These are phyloP conservation scores for Neofusicoccum umdonicola DNA, from an alignment of 2,329 filamentous ascomycete genomes.

Conservation along the genomic window DNA sequence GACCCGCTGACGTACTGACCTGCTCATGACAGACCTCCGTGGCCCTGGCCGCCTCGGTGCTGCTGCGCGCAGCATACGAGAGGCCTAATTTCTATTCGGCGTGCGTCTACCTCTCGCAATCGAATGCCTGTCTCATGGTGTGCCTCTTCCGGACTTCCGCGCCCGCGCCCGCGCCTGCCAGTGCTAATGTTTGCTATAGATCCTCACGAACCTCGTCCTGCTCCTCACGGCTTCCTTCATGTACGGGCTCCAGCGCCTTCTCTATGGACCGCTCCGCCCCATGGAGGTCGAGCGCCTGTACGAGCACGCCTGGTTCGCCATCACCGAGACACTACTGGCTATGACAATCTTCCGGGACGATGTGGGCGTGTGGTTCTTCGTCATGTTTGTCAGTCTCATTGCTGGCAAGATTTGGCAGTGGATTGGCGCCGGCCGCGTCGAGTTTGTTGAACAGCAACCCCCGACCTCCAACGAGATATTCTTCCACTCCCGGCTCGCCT, in stretches of 20 bases:
- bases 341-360: conserved; percentile 99
- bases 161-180: conserved; percentile 4
- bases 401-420: conserved; percentile 98
- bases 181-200: conserved; percentile 50
- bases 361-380: conserved; percentile 87
- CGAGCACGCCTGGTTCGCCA: conserved; percentile 96
- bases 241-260: conserved; percentile 82
- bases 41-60: conserved; percentile 76
- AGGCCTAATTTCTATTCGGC: conserved; percentile 98
- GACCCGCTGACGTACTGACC: neutral
- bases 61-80: conserved; percentile 89
- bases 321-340: conserved; percentile 92
- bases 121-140: conserved; percentile 91
- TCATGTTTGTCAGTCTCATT: conserved; percentile 92
- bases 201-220: conserved; percentile 86
- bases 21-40: conserved; percentile 53
- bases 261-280: conserved; percentile 85
- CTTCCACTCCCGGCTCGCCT: conserved; percentile 79
- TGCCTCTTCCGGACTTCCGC: conserved; percentile 28
- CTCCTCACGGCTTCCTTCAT: conserved; percentile 77
- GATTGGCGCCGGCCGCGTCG: conserved; percentile 93
- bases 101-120: conserved; percentile 94
- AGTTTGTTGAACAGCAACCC: conserved; percentile 92
- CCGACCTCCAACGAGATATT: conserved; percentile 75
- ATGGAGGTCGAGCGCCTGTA: conserved; percentile 97